A percentile compares a stretch with the other conserved stretches of the same genome.
Evolutionary conservation across 164 flowering plant genomes (phyloP).

Genomic region (Dillenia suffruticosa): DNA sequence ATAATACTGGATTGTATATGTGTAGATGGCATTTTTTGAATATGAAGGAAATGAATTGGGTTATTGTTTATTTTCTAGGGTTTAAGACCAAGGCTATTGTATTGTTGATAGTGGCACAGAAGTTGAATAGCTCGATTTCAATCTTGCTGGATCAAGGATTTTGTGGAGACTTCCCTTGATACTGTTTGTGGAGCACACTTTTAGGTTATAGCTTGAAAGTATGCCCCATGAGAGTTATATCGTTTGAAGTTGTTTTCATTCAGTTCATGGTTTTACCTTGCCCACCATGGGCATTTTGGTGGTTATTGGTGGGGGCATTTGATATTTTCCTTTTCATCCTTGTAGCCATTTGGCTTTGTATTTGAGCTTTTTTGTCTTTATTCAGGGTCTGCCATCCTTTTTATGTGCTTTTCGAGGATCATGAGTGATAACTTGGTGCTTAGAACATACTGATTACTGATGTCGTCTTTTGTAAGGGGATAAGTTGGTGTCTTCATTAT

Average conservation of each 20-base stretch:
- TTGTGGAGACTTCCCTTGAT: not conserved
- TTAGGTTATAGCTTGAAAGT: not conserved
- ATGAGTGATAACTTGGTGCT: too few species aligned
- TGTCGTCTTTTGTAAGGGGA: too few species aligned
- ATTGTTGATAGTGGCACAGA: slow-evolving; percentile 6
- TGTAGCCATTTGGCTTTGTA: too few species aligned
- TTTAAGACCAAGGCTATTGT: slow-evolving; percentile 5
- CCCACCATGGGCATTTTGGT: not conserved
- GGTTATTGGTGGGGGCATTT: too few species aligned
- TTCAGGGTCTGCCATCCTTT: too few species aligned
- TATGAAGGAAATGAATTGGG: slow-evolving; percentile 10
- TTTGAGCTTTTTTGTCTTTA: too few species aligned
- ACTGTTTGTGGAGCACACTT: slow-evolving; percentile 5
- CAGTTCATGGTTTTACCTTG: not conserved
- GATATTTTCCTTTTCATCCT: too few species aligned
- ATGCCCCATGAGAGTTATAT: not conserved
- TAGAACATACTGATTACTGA: too few species aligned
- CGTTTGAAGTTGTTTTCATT: slow-evolving; percentile 6
- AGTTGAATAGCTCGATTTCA: not conserved
- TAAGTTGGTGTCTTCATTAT: not conserved
- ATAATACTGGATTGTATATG: slow-evolving; percentile 3
- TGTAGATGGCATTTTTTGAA: slow-evolving; percentile 5
- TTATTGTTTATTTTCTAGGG: slow-evolving; percentile 7
- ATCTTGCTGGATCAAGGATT: too few species aligned
- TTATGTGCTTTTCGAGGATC: too few species aligned